Percentiles rank a stretch among this genome's conserved stretches.
These are phyloP conservation scores for Papiliotrema nemorosa DNA, from an alignment of 1,284 basidiomycete genomes.

Conservation along the genomic window DNA sequence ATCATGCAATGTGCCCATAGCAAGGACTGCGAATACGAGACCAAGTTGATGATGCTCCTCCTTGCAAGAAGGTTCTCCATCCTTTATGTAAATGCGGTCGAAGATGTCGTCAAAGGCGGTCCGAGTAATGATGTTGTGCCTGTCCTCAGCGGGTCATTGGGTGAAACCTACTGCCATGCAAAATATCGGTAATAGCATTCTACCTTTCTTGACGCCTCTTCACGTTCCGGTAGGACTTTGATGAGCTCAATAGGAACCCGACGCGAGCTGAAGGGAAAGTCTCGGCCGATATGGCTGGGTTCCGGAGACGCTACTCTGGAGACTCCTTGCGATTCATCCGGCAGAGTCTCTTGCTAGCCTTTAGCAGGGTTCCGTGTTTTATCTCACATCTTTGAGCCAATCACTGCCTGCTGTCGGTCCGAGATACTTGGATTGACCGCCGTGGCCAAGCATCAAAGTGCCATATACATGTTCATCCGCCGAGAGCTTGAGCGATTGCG, in stretches of 20 bases:
- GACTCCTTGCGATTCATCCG: too few relatives aligned
- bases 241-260: neutral
- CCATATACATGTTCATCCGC: too few relatives aligned
- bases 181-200: too few relatives aligned
- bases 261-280: neutral
- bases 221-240: neutral
- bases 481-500: too few relatives aligned
- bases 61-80: neutral
- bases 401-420: too few relatives aligned
- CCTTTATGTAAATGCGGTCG: neutral
- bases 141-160: neutral
- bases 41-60: conserved; percentile 32
- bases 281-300: neutral
- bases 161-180: conserved; percentile 3
- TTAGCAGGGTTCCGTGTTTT: too few relatives aligned
- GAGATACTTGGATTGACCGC: too few relatives aligned
- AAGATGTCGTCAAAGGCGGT: neutral
- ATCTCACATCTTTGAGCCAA: too few relatives aligned
- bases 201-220: too few relatives aligned
- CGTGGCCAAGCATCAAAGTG: too few relatives aligned
- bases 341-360: too few relatives aligned
- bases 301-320: too few relatives aligned
- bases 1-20: conserved; percentile 39
- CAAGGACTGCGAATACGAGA: conserved; percentile 34
- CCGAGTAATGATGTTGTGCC: neutral